Evolutionary conservation across 164 flowering plant species (phyloP).

Genomic region (Tinospora cordifolia): DNA sequence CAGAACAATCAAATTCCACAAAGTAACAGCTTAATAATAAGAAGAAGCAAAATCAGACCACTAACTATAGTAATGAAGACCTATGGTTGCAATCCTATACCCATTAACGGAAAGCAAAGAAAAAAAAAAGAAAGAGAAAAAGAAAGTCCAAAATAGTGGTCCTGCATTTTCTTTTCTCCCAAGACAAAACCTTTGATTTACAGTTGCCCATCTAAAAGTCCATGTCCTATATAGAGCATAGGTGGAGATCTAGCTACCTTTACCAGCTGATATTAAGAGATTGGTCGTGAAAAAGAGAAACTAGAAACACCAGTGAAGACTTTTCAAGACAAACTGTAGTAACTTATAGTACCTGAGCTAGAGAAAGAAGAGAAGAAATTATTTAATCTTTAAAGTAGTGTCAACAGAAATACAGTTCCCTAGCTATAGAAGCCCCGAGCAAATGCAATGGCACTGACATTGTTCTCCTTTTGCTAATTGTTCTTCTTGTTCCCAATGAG

Average conservation of each 20-base stretch:
- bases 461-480: not conserved
- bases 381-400: not conserved
- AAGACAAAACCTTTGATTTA: not conserved
- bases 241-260: not conserved
- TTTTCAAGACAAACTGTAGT: not conserved
- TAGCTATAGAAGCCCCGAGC: not conserved
- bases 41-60: too few species aligned
- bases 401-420: not conserved
- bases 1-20: not conserved
- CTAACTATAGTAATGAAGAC: too few species aligned
- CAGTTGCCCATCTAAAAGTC: not conserved
- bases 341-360: not conserved
- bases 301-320: not conserved
- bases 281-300: not conserved
- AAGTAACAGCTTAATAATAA: too few species aligned
- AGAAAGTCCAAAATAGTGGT: not conserved
- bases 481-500: not conserved
- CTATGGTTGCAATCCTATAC: too few species aligned
- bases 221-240: not conserved
- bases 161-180: not conserved
- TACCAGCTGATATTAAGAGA: not conserved
- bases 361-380: not conserved
- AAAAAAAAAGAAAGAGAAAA: not conserved
- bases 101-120: not conserved
- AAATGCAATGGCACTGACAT: not conserved